Evolutionary conservation across 441 rosid genomes (phyloP), one percentile per base, ranked within the genome.

Genomic region (Adansonia rubrostipa): DNA sequence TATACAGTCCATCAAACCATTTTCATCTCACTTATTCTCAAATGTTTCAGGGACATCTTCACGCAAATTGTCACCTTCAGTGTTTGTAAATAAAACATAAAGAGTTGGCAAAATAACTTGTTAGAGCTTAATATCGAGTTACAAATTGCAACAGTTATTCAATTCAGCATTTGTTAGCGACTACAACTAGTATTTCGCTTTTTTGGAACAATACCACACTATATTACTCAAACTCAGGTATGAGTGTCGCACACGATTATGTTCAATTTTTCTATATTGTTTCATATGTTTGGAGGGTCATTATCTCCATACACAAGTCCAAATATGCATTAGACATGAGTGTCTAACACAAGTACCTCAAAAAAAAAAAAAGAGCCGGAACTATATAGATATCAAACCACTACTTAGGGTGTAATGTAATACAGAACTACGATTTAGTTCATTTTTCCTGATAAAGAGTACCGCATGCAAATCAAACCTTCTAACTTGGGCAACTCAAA

Each of bases 1-100:
- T 0, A 36, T 19, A 42, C n/a, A 68, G 15, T 36, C 45, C 71
- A 78, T 68, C 45, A 57, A 54, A 75, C 42, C 42, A 64, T 7
- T 70, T 54, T 54, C 28, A 77, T 68, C 83, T 82, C 74, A 92
- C 96, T 90, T 88, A 74, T 89, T 85, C 44, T 85, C 88, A 83
- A 93, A 95, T 71, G 83, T 79, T 85, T 88, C 88, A 0, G 97
- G 97, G 74, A 86, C 76, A 84, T 95, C 99, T 62, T 89, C 90
- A 15, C 89, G 91, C 82, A 88, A 77, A 76, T 89, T 85, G 62
- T 88, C 90, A 6, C 88, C 85, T 40, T 88, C 91, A 7, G 83
- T 87, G 72, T 86, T 97, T 95, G 85, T 69, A 51, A 64, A 75
- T 66, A 66, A n/a, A 57, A 58, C 73, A 13, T 36, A 36, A 36